Percentiles rank a stretch among this genome's conserved stretches.
Conservation (phyloP, 179 eudicot species). For the Spinacia oleracea region DNA sequence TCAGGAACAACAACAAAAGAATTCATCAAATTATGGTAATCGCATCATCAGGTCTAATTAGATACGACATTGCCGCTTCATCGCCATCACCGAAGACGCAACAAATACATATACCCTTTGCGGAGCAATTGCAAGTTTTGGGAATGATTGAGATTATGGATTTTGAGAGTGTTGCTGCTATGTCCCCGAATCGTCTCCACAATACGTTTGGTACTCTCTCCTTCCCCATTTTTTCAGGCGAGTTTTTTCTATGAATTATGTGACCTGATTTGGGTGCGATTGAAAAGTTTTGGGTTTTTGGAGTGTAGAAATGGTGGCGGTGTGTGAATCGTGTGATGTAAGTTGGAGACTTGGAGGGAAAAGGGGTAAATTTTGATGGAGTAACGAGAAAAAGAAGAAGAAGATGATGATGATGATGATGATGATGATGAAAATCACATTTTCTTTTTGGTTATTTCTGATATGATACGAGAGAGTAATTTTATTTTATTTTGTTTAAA, state of each 20-base stretch:
- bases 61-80: constrained; percentile 37
- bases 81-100: constrained; percentile 39
- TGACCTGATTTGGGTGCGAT: background rate
- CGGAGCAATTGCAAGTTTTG: constrained; percentile 28
- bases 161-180: constrained; percentile 51
- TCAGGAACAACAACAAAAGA: constrained; percentile 54
- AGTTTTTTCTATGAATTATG: background rate
- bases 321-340: background rate
- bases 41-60: constrained; percentile 57
- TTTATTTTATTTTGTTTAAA: too few species aligned
- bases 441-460: too few species aligned
- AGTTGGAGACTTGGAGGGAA: constrained; percentile 4
- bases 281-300: constrained; percentile 4
- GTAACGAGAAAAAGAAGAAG: too few species aligned
- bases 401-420: too few species aligned
- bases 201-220: constrained; percentile 62
- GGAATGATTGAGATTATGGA: constrained; percentile 59
- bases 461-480: too few species aligned
- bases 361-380: too few species aligned
- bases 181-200: constrained; percentile 50
- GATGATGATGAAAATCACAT: too few species aligned
- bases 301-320: background rate
- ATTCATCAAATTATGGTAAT: constrained; percentile 50
- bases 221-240: constrained; percentile 26
- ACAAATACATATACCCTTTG: constrained; percentile 43